Base-by-base conservation (phyloP, 208 protist species). In the Trypanosoma platydactyli region DNA sequence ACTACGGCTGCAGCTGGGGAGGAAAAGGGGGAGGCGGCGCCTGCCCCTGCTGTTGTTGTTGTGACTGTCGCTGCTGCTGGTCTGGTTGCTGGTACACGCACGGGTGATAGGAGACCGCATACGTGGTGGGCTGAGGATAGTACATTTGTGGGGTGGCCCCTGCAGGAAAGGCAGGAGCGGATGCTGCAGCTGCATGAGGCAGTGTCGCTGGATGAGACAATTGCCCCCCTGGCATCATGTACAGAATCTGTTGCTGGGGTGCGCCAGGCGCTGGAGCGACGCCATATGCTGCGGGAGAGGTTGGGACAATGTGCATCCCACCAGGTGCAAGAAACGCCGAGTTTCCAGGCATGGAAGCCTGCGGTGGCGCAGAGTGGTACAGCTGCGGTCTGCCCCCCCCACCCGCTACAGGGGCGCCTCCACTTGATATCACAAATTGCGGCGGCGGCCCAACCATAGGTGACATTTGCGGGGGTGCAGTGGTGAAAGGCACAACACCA, bases 1-100 rank as follows among this genome's bases (percentile, higher is more conserved):
- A 66, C 13, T 76, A 68, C 41, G 56, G 69, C n/a, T 33, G 35
- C 33, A 68, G 68, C 59, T 69, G 52, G 20, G 68, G 67, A 16
- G 30, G 41, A 42, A 56, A 52, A 38, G 41, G 38, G 52, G 46
- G 76, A 40, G 2, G 24, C 49, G 54, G 54, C 5, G 51, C 35
- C 20, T 63, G 38, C 9, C 50, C 58, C 38, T 38, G 51, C 40
- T 71, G 63, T 7, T 58, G 55, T 40, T 54, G 61, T 52, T 63
- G 57, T 51, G 0, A 4, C 33, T 27, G 44, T 29, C 15, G 29
- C 41, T 60, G 42, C 33, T 38, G 44, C 11, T 29, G 54, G 44
- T 38, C 33, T 15, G 13, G 30, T 30, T 64, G 67, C n/a, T 42
- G 50, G 18, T 38, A 60, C 13, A 38, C 41, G 51, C 54, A 64